A percentile compares a stretch with the other conserved stretches of the same genome.
Evolutionary conservation across 1,139 yeast species (phyloP).

Genomic region (Geotrichum armillariae): DNA sequence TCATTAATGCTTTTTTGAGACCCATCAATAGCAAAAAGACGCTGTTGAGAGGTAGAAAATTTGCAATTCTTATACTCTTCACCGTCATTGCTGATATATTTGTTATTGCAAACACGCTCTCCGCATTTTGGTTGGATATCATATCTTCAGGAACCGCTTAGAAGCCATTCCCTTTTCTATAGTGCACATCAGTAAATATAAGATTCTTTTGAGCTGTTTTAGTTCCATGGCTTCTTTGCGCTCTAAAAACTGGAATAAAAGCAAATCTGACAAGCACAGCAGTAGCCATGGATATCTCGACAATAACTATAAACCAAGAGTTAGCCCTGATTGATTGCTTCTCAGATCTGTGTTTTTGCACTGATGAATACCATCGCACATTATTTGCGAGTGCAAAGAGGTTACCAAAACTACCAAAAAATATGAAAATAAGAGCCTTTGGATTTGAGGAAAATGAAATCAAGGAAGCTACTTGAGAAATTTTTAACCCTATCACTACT

Average conservation of each 20-base stretch:
- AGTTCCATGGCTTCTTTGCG: neutral
- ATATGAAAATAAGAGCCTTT: constrained; percentile 1
- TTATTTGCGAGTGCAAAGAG: constrained; percentile 1
- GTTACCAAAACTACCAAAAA: constrained; percentile 7
- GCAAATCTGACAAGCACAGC: constrained; percentile 8
- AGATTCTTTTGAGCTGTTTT: neutral
- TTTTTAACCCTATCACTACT: neutral
- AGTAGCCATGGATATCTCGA: neutral
- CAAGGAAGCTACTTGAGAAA: neutral
- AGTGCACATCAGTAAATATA: neutral
- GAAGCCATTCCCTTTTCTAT: neutral
- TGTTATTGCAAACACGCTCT: constrained; percentile 7
- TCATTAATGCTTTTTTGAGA: neutral
- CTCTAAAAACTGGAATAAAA: constrained; percentile 2
- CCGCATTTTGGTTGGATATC: neutral
- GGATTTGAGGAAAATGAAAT: constrained; percentile 1
- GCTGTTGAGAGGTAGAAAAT: neutral
- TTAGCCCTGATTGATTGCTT: neutral
- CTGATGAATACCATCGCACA: constrained; percentile 5
- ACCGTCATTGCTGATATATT: neutral
- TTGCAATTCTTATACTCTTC: neutral
- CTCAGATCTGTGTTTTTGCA: neutral
- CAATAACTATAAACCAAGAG: neutral
- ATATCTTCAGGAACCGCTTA: constrained; percentile 1
- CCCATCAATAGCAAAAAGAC: neutral